Percentiles rank a stretch among this genome's conserved stretches.
Conservation (phyloP, 495 filamentous ascomycete species). For the Tuber brumale region DNA sequence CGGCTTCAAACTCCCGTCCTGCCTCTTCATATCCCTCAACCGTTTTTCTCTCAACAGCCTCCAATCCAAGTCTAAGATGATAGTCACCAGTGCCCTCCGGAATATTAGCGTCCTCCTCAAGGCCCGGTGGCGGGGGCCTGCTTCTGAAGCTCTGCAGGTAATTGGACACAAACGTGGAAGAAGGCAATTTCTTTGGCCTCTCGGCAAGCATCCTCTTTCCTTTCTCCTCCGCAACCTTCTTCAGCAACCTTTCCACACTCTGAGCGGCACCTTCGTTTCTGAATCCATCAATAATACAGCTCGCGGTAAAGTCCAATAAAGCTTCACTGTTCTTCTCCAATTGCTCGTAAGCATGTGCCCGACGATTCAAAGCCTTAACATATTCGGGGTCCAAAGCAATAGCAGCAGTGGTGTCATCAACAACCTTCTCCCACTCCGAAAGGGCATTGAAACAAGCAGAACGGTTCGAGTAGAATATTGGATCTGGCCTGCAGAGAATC, state of each 20-base stretch:
- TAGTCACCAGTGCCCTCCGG: conserved; percentile 73
- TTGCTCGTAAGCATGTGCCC: conserved; percentile 94
- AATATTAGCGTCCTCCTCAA: conserved; percentile 72
- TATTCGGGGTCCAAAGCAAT: conserved; percentile 89
- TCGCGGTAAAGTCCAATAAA: conserved; percentile 93
- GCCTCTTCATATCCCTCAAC: conserved; percentile 85
- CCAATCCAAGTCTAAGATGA: conserved; percentile 72
- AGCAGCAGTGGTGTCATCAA: conserved; percentile 93
- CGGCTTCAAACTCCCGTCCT: conserved; percentile 74
- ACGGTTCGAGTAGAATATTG: conserved; percentile 97
- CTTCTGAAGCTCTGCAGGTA: conserved; percentile 96
- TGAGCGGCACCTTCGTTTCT: conserved; percentile 79
- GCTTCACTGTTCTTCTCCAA: conserved; percentile 85
- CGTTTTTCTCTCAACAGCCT: conserved; percentile 75
- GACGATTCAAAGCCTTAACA: conserved; percentile 91
- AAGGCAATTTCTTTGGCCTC: conserved; percentile 70
- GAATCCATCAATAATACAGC: conserved; percentile 97
- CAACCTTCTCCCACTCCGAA: conserved; percentile 86
- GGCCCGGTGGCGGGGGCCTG: conserved; percentile 66
- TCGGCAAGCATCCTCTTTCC: conserved; percentile 73
- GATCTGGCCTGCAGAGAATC: conserved; percentile 92
- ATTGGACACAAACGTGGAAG: conserved; percentile 92
- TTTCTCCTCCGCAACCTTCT: conserved; percentile 94
- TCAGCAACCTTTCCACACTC: conserved; percentile 84
- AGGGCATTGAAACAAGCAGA: conserved; percentile 95